Conservation (phyloP, 2,329 filamentous ascomycete genomes). For the Neocucurbitaria cava region DNA sequence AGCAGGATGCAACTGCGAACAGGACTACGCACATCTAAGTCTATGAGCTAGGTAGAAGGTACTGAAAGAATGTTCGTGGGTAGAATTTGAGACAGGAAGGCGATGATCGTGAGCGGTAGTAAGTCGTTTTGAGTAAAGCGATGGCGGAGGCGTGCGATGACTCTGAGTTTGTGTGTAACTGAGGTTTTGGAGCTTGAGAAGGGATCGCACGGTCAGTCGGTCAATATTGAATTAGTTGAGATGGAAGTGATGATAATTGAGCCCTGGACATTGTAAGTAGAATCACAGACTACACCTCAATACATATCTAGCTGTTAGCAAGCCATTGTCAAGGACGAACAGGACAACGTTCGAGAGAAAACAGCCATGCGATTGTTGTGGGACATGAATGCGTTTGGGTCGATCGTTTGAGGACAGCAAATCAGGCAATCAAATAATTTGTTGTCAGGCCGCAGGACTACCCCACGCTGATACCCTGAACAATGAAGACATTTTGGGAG, state of each 20-base stretch:
- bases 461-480: not conserved
- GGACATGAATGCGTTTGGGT: conserved; percentile 18
- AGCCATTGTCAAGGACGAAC: not conserved
- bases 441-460: not conserved
- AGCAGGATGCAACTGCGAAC: conserved; percentile 27
- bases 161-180: not conserved
- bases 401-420: conserved; percentile 15
- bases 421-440: conserved; percentile 10
- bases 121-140: not conserved
- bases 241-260: not conserved
- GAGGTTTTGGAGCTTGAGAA: not conserved
- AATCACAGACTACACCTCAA: not conserved
- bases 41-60: no score
- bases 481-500: conserved; percentile 2
- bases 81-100: no score
- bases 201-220: not conserved
- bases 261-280: not conserved
- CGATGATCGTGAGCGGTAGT: no score
- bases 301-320: conserved; percentile 2
- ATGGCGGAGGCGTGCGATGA: not conserved
- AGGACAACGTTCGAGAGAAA: conserved; percentile 3
- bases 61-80: no score
- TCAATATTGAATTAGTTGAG: not conserved
- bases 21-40: conserved; percentile 37
- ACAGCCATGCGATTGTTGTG: conserved; percentile 18